These are phyloP conservation scores for Dunaliella salina DNA, from an alignment of 163 green algal genomes.

Conservation along the genomic window DNA sequence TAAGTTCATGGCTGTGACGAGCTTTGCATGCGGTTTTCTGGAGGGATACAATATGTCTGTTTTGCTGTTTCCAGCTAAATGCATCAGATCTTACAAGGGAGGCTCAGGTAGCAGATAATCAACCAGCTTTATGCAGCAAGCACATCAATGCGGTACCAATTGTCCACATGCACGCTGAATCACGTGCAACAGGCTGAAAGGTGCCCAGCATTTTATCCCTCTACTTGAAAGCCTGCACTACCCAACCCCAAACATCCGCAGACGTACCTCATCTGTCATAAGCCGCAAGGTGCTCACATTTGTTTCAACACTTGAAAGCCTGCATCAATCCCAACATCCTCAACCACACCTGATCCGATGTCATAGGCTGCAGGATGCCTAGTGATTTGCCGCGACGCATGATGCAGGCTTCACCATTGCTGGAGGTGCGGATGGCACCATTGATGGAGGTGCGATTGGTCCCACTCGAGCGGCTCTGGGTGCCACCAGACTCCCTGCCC, in stretches of 20 bases:
- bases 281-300: background rate
- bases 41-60: too few relatives aligned
- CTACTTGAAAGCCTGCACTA: too few relatives aligned
- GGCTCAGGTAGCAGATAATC: too few relatives aligned
- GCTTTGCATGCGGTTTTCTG: too few relatives aligned
- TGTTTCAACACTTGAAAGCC: background rate
- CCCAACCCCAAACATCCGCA: background rate
- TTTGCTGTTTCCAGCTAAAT: too few relatives aligned
- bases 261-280: background rate
- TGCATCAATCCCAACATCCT: background rate
- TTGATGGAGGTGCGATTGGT: background rate
- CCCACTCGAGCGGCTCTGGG: background rate
- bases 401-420: background rate
- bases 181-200: too few relatives aligned
- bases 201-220: too few relatives aligned
- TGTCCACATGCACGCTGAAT: too few relatives aligned
- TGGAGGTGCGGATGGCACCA: background rate
- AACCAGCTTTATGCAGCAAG: too few relatives aligned
- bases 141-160: too few relatives aligned
- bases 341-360: background rate
- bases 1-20: too few relatives aligned
- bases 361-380: background rate
- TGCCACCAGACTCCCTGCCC: background rate
- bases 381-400: background rate
- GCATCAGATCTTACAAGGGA: too few relatives aligned